A percentile compares a stretch with the other conserved stretches of the same genome.
Conservation (phyloP, 2,329 filamentous ascomycete genomes). For the Ramularia endophylla region DNA sequence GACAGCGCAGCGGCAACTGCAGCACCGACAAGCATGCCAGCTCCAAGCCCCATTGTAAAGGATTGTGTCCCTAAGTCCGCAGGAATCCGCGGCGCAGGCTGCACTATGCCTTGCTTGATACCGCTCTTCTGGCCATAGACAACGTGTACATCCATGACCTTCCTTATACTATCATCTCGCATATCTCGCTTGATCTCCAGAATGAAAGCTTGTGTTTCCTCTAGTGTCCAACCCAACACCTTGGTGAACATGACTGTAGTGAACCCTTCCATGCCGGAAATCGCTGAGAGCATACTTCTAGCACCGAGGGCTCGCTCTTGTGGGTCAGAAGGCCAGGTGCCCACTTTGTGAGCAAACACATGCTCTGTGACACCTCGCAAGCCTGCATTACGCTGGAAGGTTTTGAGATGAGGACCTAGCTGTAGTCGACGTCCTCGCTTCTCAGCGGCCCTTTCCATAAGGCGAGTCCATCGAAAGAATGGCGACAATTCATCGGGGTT, state of each 20-base stretch:
- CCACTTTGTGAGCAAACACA: slow-evolving; percentile 15
- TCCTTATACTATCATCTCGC: slow-evolving; percentile 13
- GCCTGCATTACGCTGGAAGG: slow-evolving; percentile 11
- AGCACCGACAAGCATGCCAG: neutral
- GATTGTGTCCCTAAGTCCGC: too few relatives aligned
- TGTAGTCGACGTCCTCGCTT: slow-evolving; percentile 16
- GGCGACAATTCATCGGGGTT: slow-evolving; percentile 10
- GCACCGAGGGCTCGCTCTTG: slow-evolving; percentile 17
- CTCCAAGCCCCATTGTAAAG: neutral
- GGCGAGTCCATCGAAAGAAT: slow-evolving; percentile 14
- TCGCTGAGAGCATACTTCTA: slow-evolving; percentile 21
- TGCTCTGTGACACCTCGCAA: slow-evolving; percentile 8
- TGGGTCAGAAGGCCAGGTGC: slow-evolving; percentile 16
- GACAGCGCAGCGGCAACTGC: neutral
- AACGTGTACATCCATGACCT: slow-evolving; percentile 18
- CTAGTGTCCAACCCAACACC: slow-evolving; percentile 20
- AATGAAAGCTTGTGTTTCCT: slow-evolving; percentile 21
- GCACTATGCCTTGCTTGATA: too few relatives aligned
- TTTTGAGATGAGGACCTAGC: slow-evolving; percentile 14
- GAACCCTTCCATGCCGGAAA: slow-evolving; percentile 27
- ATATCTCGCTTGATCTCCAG: slow-evolving; percentile 14
- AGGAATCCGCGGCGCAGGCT: too few relatives aligned
- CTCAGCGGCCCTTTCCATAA: slow-evolving; percentile 15
- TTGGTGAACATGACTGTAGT: slow-evolving; percentile 25
- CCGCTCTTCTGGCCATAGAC: slow-evolving; percentile 14